Evolutionary conservation across 2,329 filamentous ascomycete genomes (phyloP).

Genomic region (Trichoderma sp.): DNA sequence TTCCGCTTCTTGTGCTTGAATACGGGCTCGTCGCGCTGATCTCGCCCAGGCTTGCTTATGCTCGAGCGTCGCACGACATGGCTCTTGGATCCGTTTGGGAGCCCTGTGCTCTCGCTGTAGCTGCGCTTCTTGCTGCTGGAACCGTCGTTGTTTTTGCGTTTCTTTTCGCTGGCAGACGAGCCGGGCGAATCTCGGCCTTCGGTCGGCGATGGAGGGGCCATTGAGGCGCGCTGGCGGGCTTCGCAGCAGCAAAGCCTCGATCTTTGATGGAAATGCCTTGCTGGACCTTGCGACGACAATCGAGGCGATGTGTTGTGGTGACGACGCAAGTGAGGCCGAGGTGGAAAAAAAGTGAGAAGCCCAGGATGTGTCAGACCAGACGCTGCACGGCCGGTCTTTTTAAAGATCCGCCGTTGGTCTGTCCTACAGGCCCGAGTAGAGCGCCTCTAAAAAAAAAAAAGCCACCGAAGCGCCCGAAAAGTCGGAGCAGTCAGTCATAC

Average conservation of each 20-base stretch:
- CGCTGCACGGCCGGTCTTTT: background rate
- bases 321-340: background rate
- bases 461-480: background rate
- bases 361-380: conserved; percentile 6
- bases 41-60: conserved; percentile 21
- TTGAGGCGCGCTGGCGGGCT: background rate
- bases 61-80: conserved; percentile 18
- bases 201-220: conserved; percentile 4
- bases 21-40: conserved; percentile 16
- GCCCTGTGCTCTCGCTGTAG: background rate
- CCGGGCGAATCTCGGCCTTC: conserved; percentile 12
- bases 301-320: background rate
- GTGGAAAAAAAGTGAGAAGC: background rate
- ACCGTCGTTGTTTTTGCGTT: conserved; percentile 9
- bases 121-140: conserved; percentile 11
- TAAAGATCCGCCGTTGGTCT: background rate
- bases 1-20: conserved; percentile 18
- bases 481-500: background rate
- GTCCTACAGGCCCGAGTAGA: background rate
- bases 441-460: background rate
- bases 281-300: background rate
- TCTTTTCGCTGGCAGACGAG: conserved; percentile 18
- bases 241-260: background rate
- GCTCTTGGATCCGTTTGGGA: conserved; percentile 9
- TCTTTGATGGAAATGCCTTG: background rate